Percentiles rank a stretch among this genome's conserved stretches.
Conservation (phyloP, 345 rosid genomes). For the Euphorbia pulcherrima region DNA sequence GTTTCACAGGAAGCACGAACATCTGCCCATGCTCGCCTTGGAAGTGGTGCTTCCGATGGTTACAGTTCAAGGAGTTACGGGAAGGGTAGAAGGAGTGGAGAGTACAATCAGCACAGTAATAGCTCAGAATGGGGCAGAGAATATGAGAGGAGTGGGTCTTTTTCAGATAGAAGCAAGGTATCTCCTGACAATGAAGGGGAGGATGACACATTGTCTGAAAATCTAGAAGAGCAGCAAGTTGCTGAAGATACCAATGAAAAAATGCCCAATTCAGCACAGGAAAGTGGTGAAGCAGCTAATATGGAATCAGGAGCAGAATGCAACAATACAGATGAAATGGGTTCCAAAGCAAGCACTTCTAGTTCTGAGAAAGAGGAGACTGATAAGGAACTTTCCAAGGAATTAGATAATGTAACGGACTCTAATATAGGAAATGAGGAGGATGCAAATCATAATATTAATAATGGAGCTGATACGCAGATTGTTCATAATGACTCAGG, state of each 20-base stretch:
- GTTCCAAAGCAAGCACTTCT: slow-evolving; percentile 51
- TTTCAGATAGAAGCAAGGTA: slow-evolving; percentile 65
- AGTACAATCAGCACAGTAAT: slow-evolving; percentile 37
- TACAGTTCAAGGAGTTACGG: slow-evolving; percentile 45
- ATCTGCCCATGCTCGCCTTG: too few species aligned
- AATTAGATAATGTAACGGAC: slow-evolving; percentile 32
- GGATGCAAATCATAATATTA: slow-evolving; percentile 26
- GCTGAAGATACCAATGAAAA: too few species aligned
- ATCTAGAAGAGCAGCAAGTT: slow-evolving; percentile 63
- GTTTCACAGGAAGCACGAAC: too few species aligned
- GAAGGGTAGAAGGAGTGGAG: slow-evolving; percentile 68
- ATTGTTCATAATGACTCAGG: slow-evolving; percentile 29
- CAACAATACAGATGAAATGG: slow-evolving; percentile 43
- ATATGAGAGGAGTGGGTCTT: slow-evolving; percentile 62
- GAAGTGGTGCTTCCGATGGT: too few species aligned
- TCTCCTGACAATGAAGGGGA: slow-evolving; percentile 56
- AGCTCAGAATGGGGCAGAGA: slow-evolving; percentile 66
- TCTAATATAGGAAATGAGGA: slow-evolving; percentile 36
- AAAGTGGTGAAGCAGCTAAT: too few species aligned
- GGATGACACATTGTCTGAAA: slow-evolving; percentile 41
- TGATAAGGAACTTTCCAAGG: too few species aligned
- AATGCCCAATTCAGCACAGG: too few species aligned
- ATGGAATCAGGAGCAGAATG: slow-evolving; percentile 48
- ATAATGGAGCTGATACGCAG: slow-evolving; percentile 42
- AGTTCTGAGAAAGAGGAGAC: too few species aligned